A percentile compares a stretch with the other conserved stretches of the same genome.
Evolutionary conservation across 2,329 filamentous ascomycete genomes (phyloP).

Genomic region (Aspergillaceae sp.): DNA sequence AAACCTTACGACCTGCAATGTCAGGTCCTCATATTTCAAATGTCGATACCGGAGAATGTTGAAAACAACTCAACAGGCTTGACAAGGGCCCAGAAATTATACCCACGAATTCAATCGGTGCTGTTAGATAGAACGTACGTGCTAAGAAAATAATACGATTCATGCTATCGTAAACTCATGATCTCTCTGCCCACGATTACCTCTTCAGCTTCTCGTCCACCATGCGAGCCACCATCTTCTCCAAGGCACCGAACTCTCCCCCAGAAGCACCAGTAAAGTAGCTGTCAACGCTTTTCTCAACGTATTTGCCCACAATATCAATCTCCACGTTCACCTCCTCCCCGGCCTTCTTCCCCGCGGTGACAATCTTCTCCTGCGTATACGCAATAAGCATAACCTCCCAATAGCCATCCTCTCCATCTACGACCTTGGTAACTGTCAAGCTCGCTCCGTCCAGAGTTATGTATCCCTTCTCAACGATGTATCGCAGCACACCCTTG

Average conservation of each 20-base stretch:
- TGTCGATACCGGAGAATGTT: too few relatives aligned
- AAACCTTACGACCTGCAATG: too few relatives aligned
- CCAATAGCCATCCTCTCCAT: constrained; percentile 69
- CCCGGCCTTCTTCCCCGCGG: constrained; percentile 66
- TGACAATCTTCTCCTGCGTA: constrained; percentile 84
- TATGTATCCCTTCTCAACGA: constrained; percentile 94
- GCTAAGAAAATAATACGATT: not conserved
- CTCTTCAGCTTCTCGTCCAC: constrained; percentile 60
- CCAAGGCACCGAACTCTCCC: constrained; percentile 46
- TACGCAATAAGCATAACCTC: constrained; percentile 98
- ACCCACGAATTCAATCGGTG: constrained; percentile 4
- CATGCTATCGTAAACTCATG: constrained; percentile 1
- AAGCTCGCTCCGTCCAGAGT: constrained; percentile 90
- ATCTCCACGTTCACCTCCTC: constrained; percentile 89
- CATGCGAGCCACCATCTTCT: constrained; percentile 65
- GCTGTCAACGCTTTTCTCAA: constrained; percentile 70
- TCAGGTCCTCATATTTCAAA: too few relatives aligned
- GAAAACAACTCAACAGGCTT: too few relatives aligned
- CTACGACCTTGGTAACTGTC: constrained; percentile 80
- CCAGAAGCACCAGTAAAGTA: constrained; percentile 51
- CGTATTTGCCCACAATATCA: constrained; percentile 64
- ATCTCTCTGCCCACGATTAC: constrained; percentile 7
- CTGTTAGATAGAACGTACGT: not conserved
- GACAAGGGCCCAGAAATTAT: constrained; percentile 3
- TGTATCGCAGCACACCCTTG: constrained; percentile 64